Evolutionary conservation across 257 asterid genomes (phyloP).

Genomic region (Penstemon eatonii): DNA sequence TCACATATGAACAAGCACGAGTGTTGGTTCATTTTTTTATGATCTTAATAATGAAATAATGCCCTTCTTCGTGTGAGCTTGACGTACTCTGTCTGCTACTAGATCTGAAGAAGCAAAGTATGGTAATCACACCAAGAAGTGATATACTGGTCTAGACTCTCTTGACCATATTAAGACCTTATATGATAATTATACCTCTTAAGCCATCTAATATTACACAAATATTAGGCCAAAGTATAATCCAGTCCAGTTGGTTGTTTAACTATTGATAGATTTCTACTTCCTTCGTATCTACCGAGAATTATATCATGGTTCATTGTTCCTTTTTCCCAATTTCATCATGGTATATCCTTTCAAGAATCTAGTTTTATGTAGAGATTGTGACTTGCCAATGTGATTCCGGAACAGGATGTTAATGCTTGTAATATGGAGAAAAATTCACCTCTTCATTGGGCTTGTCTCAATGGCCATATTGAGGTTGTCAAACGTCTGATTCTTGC

Average conservation of each 20-base stretch:
- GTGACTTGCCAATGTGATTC: conserved; percentile 19
- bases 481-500: conserved; percentile 73
- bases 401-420: conserved; percentile 80
- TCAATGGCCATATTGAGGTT: conserved; percentile 84
- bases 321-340: background rate
- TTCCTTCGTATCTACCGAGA: background rate
- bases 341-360: background rate
- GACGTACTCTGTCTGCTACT: background rate
- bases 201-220: background rate
- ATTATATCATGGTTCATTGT: background rate
- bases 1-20: background rate
- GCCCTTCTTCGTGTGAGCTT: background rate
- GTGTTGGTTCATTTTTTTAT: background rate
- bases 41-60: background rate
- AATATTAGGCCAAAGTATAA: background rate
- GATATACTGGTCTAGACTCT: background rate
- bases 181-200: background rate
- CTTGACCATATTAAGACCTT: background rate
- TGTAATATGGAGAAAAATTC: conserved; percentile 74
- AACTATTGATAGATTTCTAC: background rate
- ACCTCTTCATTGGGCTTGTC: conserved; percentile 97
- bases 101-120: background rate
- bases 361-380: background rate
- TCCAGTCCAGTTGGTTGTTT: background rate
- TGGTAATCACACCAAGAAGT: background rate